Base-by-base conservation (phyloP, 768 basidiomycete species). In the Cubamyces sp. region DNA sequence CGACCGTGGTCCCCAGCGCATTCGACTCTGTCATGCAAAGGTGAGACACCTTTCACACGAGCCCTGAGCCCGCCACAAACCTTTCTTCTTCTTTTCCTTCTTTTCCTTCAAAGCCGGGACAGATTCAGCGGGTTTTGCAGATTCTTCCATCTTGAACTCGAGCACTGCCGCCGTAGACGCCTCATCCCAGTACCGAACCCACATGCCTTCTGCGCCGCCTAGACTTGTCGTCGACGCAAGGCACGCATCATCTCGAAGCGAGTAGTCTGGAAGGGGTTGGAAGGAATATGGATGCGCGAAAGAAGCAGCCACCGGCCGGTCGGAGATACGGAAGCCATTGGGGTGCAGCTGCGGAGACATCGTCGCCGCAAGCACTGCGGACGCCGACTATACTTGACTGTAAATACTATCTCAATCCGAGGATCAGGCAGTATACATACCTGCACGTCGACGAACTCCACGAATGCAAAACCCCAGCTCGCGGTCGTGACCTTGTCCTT, bases 181-280 rank as follows among this genome's bases (percentile, higher is more conserved):
- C 69, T 96, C 93, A 67, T 98, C 96, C 94, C 96, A 96, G 74
- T 98, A 98, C 60, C 87, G 80, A 23, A 92, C 88, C 85, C 87
- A 92, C 7, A 81, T 77, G 43, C 83, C 86, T 67, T 92, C 90
- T 25, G 80, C 79, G 15, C 91, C 90, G 26, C 92, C 92, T 7
- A 93, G 78, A 61, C 79, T 83, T 25, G 79, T 66, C 1, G 91
- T 87, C 4, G 90, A 90, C 25, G 79, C 69, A 43, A 94, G 76
- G 64, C 88, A 90, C 14, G 89, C 84, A 63, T 93, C 92, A 69
- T 94, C 92, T 34, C 88, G 84, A 51, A 85, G 79, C 67, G 90
- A 82, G 66, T 87, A 81, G 66, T 94, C 90, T 21, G 87, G 81
- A 23, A 92, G 81, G 23, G 88, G 88, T 70, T 93, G 88, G 74